Evolutionary conservation across 257 asterid species (phyloP).

Genomic region (Scutellaria galericulata): DNA sequence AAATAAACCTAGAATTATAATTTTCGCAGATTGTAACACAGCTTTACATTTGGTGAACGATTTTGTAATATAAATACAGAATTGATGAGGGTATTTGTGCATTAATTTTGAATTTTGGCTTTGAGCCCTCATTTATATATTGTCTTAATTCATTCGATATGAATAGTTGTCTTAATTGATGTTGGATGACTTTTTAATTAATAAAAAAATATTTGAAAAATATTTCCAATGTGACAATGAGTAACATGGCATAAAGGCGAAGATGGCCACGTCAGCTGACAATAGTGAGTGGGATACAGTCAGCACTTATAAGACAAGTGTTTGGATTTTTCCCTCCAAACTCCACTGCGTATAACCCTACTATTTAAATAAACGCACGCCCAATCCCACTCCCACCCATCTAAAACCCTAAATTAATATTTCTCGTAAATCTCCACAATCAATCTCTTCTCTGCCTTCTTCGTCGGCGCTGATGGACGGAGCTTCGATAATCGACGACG

Average conservation of each 20-base stretch:
- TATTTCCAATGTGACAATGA: too few relatives aligned
- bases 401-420: slow-evolving; percentile 16
- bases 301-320: too few relatives aligned
- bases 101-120: not conserved
- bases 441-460: not conserved
- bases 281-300: too few relatives aligned
- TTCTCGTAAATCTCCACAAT: not conserved
- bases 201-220: too few relatives aligned
- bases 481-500: slow-evolving; percentile 58
- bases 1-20: slow-evolving; percentile 16
- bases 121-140: not conserved
- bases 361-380: not conserved
- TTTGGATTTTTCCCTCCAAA: not conserved
- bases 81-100: slow-evolving; percentile 7
- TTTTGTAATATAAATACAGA: slow-evolving; percentile 34
- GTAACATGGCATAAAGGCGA: too few relatives aligned
- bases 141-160: not conserved
- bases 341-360: not conserved
- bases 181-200: too few relatives aligned
- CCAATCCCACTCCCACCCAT: not conserved
- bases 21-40: not conserved
- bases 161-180: not conserved
- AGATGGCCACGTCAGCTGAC: too few relatives aligned
- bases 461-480: slow-evolving; percentile 43
- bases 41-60: slow-evolving; percentile 25